Evolutionary conservation across 1,284 basidiomycete species (phyloP).

Genomic region (Boletellus deceptivus): DNA sequence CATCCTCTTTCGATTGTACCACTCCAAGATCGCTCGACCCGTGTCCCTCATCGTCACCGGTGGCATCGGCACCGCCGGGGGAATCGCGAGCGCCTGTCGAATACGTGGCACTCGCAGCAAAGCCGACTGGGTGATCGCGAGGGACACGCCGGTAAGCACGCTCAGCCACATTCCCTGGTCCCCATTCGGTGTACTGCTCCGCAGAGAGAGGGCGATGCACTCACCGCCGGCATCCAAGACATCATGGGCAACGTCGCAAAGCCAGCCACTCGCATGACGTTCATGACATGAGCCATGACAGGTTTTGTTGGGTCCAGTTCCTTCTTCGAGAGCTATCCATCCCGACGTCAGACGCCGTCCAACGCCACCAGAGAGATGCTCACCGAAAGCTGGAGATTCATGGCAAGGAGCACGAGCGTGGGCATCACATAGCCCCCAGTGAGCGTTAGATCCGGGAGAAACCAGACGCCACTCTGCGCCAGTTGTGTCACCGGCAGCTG

Average conservation of each 20-base stretch:
- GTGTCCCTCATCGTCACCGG: slow-evolving; percentile 33
- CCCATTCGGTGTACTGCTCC: neutral
- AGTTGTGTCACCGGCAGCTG: slow-evolving; percentile 71
- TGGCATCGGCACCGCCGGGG: slow-evolving; percentile 5
- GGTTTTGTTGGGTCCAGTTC: slow-evolving; percentile 59
- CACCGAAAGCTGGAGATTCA: slow-evolving; percentile 74
- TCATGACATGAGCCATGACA: slow-evolving; percentile 68
- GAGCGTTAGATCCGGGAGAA: slow-evolving; percentile 77
- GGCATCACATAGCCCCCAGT: slow-evolving; percentile 85
- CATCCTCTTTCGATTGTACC: slow-evolving; percentile 12
- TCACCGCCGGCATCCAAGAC: slow-evolving; percentile 53
- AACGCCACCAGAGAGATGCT: slow-evolving; percentile 27
- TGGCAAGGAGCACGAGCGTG: slow-evolving; percentile 55
- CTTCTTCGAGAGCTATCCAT: slow-evolving; percentile 48
- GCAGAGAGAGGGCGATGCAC: slow-evolving; percentile 25
- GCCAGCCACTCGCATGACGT: slow-evolving; percentile 65
- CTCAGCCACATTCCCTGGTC: slow-evolving; percentile 32
- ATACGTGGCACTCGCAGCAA: slow-evolving; percentile 26
- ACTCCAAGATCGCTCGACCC: slow-evolving; percentile 20
- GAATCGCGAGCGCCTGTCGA: slow-evolving; percentile 27
- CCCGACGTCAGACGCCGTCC: slow-evolving; percentile 4
- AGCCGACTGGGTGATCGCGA: slow-evolving; percentile 23
- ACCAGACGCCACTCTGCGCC: slow-evolving; percentile 72
- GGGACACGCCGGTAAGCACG: slow-evolving; percentile 23
- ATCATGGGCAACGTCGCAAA: slow-evolving; percentile 63